These are phyloP conservation scores for Metschnikowia bowlesiae DNA, from an alignment of 805 yeast genomes.

Conservation along the genomic window DNA sequence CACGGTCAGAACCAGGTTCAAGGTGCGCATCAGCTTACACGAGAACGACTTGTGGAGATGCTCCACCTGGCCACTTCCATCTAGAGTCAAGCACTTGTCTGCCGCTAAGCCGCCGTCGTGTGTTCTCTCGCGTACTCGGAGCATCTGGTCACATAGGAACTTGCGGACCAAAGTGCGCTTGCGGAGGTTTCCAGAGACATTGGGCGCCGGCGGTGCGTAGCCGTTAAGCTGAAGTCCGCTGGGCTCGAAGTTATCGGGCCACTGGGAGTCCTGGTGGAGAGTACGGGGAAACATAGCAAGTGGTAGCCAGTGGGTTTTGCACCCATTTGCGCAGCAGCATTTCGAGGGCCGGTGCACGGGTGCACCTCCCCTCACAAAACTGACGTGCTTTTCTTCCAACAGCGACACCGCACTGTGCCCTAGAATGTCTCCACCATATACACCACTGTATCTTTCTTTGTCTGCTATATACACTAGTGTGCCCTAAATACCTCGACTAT, in stretches of 20 bases:
- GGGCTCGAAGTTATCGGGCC: not conserved
- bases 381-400: too few relatives aligned
- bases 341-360: not conserved
- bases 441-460: too few relatives aligned
- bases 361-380: too few relatives aligned
- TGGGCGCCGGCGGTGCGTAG: not conserved
- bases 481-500: too few relatives aligned
- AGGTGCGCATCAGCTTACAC: not conserved
- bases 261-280: not conserved
- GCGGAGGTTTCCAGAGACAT: constrained; percentile 3
- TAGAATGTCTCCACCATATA: too few relatives aligned
- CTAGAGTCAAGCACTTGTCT: not conserved
- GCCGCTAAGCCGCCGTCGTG: not conserved
- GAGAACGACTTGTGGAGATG: not conserved
- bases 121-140: constrained; percentile 7
- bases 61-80: not conserved
- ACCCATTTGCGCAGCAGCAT: constrained; percentile 4
- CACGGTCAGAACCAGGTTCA: not conserved
- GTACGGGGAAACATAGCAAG: constrained; percentile 12
- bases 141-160: constrained; percentile 12
- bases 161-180: constrained; percentile 12
- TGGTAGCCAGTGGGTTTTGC: constrained; percentile 10
- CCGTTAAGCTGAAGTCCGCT: not conserved
- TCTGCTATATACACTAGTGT: too few relatives aligned
- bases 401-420: too few relatives aligned